Percentiles rank a stretch among this genome's conserved stretches.
Evolutionary conservation across 106 monocot genomes (phyloP).

Genomic region (Acanthochlamys bracteata): DNA sequence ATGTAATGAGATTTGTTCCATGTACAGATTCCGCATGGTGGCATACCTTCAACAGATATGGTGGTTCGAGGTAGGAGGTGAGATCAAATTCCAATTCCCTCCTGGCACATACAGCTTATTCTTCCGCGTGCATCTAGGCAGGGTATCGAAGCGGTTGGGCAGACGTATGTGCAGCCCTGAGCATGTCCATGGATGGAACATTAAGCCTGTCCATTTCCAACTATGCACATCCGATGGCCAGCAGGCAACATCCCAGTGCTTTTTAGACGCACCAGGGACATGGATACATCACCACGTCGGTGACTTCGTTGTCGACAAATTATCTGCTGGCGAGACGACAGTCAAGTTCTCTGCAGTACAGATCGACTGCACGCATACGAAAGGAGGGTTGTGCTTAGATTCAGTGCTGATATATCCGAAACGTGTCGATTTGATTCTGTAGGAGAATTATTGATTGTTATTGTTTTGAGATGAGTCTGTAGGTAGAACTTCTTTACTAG

Average conservation of each 20-base stretch:
- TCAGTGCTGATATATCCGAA: constrained; percentile 13
- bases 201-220: constrained; percentile 15
- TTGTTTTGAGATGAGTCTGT: no score
- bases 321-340: neutral
- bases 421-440: no score
- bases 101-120: constrained; percentile 16
- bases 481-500: no score
- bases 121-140: constrained; percentile 11
- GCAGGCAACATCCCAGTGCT: constrained; percentile 12
- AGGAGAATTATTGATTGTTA: no score
- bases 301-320: constrained; percentile 4
- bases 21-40: constrained; percentile 12
- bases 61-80: constrained; percentile 17
- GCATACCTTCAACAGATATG: constrained; percentile 21
- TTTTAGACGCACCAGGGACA: constrained; percentile 6
- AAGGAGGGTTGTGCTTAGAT: constrained; percentile 14
- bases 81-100: constrained; percentile 10
- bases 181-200: constrained; percentile 17
- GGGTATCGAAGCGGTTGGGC: constrained; percentile 11
- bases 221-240: constrained; percentile 11
- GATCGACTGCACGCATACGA: constrained; percentile 19
- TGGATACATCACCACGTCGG: constrained; percentile 20
- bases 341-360: constrained; percentile 18
- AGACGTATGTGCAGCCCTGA: constrained; percentile 1
- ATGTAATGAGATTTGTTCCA: neutral